Base-by-base conservation (phyloP, 1,284 basidiomycete species). In the Marasmius oreades region DNA sequence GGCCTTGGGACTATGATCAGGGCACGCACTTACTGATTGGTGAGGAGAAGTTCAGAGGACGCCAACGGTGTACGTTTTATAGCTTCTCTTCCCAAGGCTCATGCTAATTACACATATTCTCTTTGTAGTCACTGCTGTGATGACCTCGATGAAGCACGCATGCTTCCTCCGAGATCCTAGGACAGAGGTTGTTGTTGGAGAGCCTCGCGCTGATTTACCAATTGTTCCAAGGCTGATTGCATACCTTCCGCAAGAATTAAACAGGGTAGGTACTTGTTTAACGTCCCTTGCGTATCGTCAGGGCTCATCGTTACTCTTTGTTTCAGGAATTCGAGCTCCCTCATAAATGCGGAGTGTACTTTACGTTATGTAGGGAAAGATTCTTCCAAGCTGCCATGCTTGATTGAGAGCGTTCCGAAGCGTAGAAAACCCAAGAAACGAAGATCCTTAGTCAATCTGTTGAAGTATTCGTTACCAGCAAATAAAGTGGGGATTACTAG, bases 331-430 rank as follows among this genome's bases (percentile, higher is more conserved):
- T 63, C 28, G 61, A 63, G 39, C 48, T 63, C 26, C 61, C 61
- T 12, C 60, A 63, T 36, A 63, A 63, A 14, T 43, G 61, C 28
- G 57, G 55, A 28, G 59, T 59, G 3, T 61, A 57, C 44, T 59
- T 63, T 48, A 47, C 59, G 11, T 53, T 61, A 23, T 39, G 59
- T 7, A 31, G 61, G 26, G 61, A 63, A 39, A 52, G 61, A 10
- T 63, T 63, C 51, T 63, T 63, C 61, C 59, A 63, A 39, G 61
- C 60, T 18, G 59, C 61, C 14, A 61, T 63, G 52, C 28, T 31
- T 31, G 28, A 31, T 31, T 31, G 28, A 31, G 28, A 31, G 28
- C 10, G 5, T 10, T 31, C 28, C 5, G 28, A n/a, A n/a, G n/a
- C n/a, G n/a, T n/a, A n/a, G n/a, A n/a, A n/a, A n/a, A n/a, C n/a